A percentile compares a stretch with the other conserved stretches of the same genome.
Evolutionary conservation across 2,329 filamentous ascomycete genomes (phyloP).

Genomic region (Cytospora paraplurivora): DNA sequence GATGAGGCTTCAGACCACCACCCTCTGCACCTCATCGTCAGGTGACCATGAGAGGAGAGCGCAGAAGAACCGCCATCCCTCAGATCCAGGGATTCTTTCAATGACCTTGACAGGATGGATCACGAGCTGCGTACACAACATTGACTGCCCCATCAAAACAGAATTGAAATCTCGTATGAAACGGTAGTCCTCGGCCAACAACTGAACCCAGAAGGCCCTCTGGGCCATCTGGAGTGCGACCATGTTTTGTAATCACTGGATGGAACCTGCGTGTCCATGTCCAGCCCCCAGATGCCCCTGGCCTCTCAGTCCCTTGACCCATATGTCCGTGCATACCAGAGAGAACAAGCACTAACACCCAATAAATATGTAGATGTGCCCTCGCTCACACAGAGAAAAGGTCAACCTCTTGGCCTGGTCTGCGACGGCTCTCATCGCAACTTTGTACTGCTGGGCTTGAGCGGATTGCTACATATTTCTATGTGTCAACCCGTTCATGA

Average conservation of each 20-base stretch:
- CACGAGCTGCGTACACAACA: background rate
- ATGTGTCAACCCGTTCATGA: background rate
- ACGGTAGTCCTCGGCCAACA: background rate
- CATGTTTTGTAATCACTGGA: background rate
- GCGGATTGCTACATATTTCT: background rate
- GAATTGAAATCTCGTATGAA: background rate
- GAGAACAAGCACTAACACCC: too few species aligned
- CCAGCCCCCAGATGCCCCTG: too few species aligned
- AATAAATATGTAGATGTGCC: too few species aligned
- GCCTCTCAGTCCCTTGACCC: too few species aligned
- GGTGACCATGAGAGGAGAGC: too few species aligned
- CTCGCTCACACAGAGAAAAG: too few species aligned
- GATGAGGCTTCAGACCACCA: too few species aligned
- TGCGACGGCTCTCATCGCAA: background rate
- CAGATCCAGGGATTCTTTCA: too few species aligned
- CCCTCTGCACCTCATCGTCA: too few species aligned
- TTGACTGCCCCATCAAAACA: background rate
- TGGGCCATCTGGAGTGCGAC: background rate
- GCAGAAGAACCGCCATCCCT: too few species aligned
- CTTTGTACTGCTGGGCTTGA: background rate
- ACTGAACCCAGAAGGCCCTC: background rate
- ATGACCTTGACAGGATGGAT: background rate
- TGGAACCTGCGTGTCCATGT: background rate
- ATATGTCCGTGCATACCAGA: too few species aligned
- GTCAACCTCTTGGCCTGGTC: background rate